Evolutionary conservation across 2,329 filamentous ascomycete species (phyloP), one percentile per base, ranked within the genome.

Genomic region (Hymenoscyphus occultus): DNA sequence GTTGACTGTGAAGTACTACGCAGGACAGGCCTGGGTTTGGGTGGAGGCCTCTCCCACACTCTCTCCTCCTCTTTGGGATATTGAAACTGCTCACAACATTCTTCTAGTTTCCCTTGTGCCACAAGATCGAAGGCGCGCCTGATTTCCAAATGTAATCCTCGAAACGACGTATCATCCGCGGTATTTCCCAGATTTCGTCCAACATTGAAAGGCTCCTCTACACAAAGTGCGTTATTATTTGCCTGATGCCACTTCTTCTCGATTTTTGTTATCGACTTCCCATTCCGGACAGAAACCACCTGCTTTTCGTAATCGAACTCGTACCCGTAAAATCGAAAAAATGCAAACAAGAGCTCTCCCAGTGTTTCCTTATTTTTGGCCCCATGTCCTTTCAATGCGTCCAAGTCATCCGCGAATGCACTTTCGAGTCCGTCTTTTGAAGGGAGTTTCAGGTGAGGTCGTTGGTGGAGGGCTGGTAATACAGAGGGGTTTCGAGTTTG

Each of bases 181-280:
- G 95, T 98, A 73, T 99, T 99, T 54, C 93, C 95, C 57, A 99
- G 82, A 76, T 99, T 99, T 54, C 95, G 87, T 42, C 84, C 84
- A 3, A 84, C 90, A 73, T 97, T 99, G 82, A 99, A 99, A 0
- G 95, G 95, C 76, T 99, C 95, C 76, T 99, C 95, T 12, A 99
- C 92, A 75, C 94, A 97, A 39, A 99, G 83, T 68, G 90, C 87
- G 73, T 96, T 95, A 73, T 93, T 93, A 64, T 89, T 80, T 42
- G 86, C 83, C 60, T 90, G 83, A 73, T 93, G 87, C 95, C 95
- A 98, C 32, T 89, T 89, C 80, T 98, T 98, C 64, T 92, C 92
- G 68, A 86, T 84, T 76, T 97, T 94, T 9, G 89, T 88, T 64
- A 96, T 80, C 64, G 93, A 79, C 72, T 85, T 90, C 12, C 94